phyloP scores from a whole-genome alignment of 495 filamentous ascomycete genomes.

The Penicillium herquei region DNA sequence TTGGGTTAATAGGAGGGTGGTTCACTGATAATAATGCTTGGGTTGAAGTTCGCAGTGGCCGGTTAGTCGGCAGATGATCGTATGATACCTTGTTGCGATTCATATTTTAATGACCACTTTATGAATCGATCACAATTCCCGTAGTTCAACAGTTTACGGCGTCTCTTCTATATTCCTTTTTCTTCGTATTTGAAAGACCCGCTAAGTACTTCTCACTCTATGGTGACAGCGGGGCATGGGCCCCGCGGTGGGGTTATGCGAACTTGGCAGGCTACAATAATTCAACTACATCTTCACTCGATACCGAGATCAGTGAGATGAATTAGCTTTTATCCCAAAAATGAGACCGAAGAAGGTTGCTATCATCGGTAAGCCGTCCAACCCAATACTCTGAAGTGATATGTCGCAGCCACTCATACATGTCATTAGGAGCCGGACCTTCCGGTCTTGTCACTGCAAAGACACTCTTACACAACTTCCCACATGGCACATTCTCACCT shows the following conservation, averaged over 20 bases:
- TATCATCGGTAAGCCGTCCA: slow-evolving; percentile 55
- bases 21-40: too few species aligned
- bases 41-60: too few species aligned
- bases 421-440: slow-evolving; percentile 66
- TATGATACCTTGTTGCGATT: too few species aligned
- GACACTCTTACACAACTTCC: slow-evolving; percentile 62
- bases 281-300: not conserved
- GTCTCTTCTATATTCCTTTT: not conserved
- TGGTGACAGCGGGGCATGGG: not conserved
- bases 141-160: not conserved
- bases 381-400: not conserved
- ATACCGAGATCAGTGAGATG: not conserved
- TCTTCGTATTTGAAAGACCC: not conserved
- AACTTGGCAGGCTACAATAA: not conserved
- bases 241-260: not conserved
- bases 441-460: slow-evolving; percentile 82
- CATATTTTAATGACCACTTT: too few species aligned
- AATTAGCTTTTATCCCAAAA: not conserved
- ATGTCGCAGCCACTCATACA: not conserved
- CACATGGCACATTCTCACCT: slow-evolving; percentile 58
- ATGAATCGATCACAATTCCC: too few species aligned
- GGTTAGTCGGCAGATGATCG: too few species aligned
- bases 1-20: too few species aligned
- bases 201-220: not conserved
- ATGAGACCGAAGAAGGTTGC: slow-evolving; percentile 58